Evolutionary conservation across 2,329 filamentous ascomycete genomes (phyloP).

Genomic region (Macrophomina phaseolina): DNA sequence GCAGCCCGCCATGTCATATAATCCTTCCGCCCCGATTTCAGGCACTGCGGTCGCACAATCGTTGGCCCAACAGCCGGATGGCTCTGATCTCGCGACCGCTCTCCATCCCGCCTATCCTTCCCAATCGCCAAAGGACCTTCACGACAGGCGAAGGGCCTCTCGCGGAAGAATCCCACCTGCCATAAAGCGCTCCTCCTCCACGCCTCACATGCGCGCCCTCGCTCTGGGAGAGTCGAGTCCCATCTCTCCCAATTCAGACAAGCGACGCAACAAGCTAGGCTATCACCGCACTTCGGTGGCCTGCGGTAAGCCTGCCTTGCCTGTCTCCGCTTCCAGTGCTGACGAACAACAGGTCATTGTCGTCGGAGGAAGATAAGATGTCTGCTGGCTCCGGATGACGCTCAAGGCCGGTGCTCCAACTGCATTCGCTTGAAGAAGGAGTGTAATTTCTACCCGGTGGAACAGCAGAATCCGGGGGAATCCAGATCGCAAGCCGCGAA

Average conservation of each 20-base stretch:
- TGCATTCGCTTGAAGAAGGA: conserved; percentile 95
- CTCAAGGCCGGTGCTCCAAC: conserved; percentile 81
- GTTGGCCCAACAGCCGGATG: conserved; percentile 21
- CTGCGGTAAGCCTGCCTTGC: conserved; percentile 73
- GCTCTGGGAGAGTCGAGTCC: conserved; percentile 45
- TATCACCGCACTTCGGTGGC: conserved; percentile 96
- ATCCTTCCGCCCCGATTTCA: conserved; percentile 38
- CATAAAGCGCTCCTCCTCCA: conserved; percentile 53
- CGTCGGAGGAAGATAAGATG: conserved; percentile 93
- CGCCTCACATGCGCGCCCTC: conserved; percentile 54
- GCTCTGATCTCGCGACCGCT: conserved; percentile 9
- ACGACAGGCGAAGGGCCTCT: conserved; percentile 45
- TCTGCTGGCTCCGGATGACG: conserved; percentile 74
- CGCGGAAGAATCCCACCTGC: conserved; percentile 48
- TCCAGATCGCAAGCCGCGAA: conserved; percentile 54
- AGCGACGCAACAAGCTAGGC: conserved; percentile 87
- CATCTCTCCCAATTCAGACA: conserved; percentile 61
- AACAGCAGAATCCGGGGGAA: conserved; percentile 68
- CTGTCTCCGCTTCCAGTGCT: background rate
- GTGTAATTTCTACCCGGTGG: conserved; percentile 89
- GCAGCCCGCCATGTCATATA: conserved; percentile 43
- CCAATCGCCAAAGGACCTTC: conserved; percentile 34
- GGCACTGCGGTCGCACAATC: conserved; percentile 34
- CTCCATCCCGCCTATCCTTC: conserved; percentile 12
- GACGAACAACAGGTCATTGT: conserved; percentile 72